Percentiles rank a stretch among this genome's conserved stretches.
Evolutionary conservation across 2,329 filamentous ascomycete species (phyloP).

Genomic region (Arthrinium puccinioides): DNA sequence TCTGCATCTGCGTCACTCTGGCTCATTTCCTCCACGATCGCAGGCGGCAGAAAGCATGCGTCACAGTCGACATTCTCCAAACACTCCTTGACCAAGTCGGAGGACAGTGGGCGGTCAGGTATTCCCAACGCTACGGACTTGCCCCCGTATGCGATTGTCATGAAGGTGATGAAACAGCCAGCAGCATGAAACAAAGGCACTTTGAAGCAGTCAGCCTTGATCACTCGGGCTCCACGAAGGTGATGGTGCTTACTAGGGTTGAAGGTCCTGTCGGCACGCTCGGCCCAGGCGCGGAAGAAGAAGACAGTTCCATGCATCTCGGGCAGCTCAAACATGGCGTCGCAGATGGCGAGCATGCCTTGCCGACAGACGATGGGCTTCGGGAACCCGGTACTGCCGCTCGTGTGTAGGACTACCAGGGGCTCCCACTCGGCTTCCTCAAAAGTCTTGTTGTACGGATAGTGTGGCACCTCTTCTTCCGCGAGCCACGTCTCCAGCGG

Average conservation of each 20-base stretch:
- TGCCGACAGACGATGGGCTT: slow-evolving; percentile 34
- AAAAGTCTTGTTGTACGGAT: slow-evolving; percentile 32
- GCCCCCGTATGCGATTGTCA: slow-evolving; percentile 23
- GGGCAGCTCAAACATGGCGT: slow-evolving; percentile 18
- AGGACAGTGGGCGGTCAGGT: slow-evolving; percentile 24
- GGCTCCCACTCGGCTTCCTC: slow-evolving; percentile 35
- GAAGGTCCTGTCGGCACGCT: not conserved
- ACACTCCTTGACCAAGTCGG: slow-evolving; percentile 24
- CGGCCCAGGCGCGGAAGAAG: not conserved
- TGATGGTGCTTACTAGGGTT: slow-evolving; percentile 1
- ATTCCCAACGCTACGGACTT: slow-evolving; percentile 20
- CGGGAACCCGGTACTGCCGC: slow-evolving; percentile 37
- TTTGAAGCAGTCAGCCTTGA: not conserved
- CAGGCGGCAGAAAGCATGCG: slow-evolving; percentile 25
- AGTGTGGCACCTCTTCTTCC: slow-evolving; percentile 22
- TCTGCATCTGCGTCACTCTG: slow-evolving; percentile 21
- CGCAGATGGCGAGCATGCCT: slow-evolving; percentile 24
- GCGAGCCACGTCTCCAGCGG: slow-evolving; percentile 27
- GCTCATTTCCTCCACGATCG: slow-evolving; percentile 36
- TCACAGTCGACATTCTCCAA: slow-evolving; percentile 19
- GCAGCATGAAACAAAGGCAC: slow-evolving; percentile 34
- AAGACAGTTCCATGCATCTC: slow-evolving; percentile 9
- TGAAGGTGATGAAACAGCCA: slow-evolving; percentile 18
- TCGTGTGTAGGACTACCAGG: slow-evolving; percentile 34
- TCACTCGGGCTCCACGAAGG: not conserved